Evolutionary conservation across 352 stramenopile species (phyloP), one percentile per base, ranked within the genome.

Genomic region (Phytopythium helicoides): DNA sequence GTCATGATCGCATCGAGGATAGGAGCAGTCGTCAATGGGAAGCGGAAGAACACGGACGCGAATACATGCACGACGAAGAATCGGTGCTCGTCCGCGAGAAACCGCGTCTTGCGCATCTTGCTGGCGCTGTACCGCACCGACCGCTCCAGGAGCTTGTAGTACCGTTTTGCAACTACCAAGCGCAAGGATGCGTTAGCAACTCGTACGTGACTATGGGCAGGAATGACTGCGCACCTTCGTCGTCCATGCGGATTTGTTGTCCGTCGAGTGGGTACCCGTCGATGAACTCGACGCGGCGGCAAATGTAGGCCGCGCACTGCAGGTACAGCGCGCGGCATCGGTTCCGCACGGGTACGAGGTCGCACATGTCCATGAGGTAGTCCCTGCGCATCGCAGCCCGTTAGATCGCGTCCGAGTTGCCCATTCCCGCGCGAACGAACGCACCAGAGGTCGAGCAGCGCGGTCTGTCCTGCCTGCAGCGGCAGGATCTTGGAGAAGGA

Each of bases 281-380:
- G 22, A 89, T 78, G 52, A 94, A 94, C 66, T 94, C 84, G 31
- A 87, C 71, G 22, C 84, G 84, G 33, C 81, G 84, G 26, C 67
- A 82, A 39, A 92, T 86, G 54, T 86, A 94, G 37, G 68, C 66
- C 6, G 79, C 75, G 33, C 74, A 64, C 37, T 89, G 81, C 53
- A 92, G 57, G 54, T 89, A 91, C 33, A 94, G 59, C 50, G 73
- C 68, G 5, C 79, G 78, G 33, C 73, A 87, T 46, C 71, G 79
- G 39, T 90, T 91, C 16, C 81, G 79, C 34, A 86, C 67, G 1
- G 84, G 78, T 38, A 94, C 77, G 25, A 77, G 66, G 31, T 94
- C 81, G 38, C 81, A 81, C 76, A 91, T 89, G 56, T 94, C 81
- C 66, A 94, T 77, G 25, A 91, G 58, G 51, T 90, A 92, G 45